Base-by-base conservation (phyloP, 106 monocot genomes). In the Allium sativum region DNA sequence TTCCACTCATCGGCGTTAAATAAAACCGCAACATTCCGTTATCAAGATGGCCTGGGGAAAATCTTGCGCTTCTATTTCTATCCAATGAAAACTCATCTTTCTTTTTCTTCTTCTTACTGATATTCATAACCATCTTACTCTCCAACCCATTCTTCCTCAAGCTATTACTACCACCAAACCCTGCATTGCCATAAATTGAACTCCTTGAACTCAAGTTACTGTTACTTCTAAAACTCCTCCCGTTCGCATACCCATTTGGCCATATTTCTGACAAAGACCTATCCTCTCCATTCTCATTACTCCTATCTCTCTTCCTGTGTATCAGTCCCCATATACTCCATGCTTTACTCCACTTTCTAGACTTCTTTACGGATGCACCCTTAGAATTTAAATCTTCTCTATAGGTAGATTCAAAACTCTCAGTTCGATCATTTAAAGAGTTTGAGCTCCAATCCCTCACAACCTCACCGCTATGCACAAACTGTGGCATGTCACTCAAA, bases 251-350 rank as follows among this genome's bases (percentile, higher is more conserved):
- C 12, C 15, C 64, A 41, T 11, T 55, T 9, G 79, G 80, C 82
- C 82, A 80, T 4, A 84, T 63, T 56, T 68, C 79, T 7, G 84
- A 81, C 12, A 78, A 71, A 7, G 86, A 78, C 47, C 76, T 63
- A 46, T 79, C 77, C 12, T 73, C 74, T 12, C 16, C 74, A 58
- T 61, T 42, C 8, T 67, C 76, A 55, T 55, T 76, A 20, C 22
- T 61, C 18, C 65, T 50, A 41, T 68, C 52, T 15, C 73, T 61
- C 50, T 68, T 53, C 58, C 77, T 43, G 56, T 91, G 82, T 44
- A 96, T 84, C 40, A 91, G 73, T 9, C 87, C 96, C 84, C 77
- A 84, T 4, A 96, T 73, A 64, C 54, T 86, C 95, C 83, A 90
- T 6, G 70, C 84, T 62, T 84, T 86, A 74, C 81, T 81, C 93